Evolutionary conservation across 1,284 basidiomycete species (phyloP).

Genomic region (Microstroma glucosiphilum): DNA sequence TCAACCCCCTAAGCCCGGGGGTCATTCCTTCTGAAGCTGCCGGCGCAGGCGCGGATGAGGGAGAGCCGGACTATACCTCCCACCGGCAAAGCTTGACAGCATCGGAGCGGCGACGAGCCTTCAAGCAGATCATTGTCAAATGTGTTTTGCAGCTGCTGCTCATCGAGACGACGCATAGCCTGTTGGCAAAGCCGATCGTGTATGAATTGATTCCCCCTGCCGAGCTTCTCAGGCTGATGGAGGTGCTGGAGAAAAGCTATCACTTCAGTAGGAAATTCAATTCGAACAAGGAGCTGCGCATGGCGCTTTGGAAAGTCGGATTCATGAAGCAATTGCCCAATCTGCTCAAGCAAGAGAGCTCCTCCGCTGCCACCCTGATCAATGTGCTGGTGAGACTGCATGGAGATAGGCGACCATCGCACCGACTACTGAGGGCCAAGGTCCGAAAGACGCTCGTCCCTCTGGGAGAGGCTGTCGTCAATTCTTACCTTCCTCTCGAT

Average conservation of each 20-base stretch:
- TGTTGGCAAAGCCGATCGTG: conserved; percentile 66
- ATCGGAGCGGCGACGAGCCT: conserved; percentile 76
- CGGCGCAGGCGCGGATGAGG: neutral
- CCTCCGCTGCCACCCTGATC: conserved; percentile 88
- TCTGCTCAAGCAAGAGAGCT: conserved; percentile 94
- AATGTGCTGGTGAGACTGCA: conserved; percentile 91
- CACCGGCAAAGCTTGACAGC: conserved; percentile 52
- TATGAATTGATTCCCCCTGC: conserved; percentile 91
- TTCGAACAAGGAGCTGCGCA: conserved; percentile 93
- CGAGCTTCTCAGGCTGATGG: conserved; percentile 85
- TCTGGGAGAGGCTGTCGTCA: conserved; percentile 83
- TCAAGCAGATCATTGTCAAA: conserved; percentile 99
- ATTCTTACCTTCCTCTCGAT: conserved; percentile 83
- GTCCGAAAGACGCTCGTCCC: conserved; percentile 84
- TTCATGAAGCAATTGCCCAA: conserved; percentile 99
- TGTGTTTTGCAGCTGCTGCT: conserved; percentile 93
- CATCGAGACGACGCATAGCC: conserved; percentile 94
- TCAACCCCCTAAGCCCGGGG: conserved; percentile 8
- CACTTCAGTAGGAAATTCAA: conserved; percentile 96
- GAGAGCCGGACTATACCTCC: neutral
- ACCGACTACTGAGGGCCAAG: conserved; percentile 71
- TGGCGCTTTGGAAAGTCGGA: conserved; percentile 97
- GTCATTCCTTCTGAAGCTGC: neutral
- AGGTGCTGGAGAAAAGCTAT: conserved; percentile 91
- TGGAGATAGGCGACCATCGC: conserved; percentile 76